Evolutionary conservation across 208 protist genomes (phyloP).

Genomic region (Acanthamoeba healyi): DNA sequence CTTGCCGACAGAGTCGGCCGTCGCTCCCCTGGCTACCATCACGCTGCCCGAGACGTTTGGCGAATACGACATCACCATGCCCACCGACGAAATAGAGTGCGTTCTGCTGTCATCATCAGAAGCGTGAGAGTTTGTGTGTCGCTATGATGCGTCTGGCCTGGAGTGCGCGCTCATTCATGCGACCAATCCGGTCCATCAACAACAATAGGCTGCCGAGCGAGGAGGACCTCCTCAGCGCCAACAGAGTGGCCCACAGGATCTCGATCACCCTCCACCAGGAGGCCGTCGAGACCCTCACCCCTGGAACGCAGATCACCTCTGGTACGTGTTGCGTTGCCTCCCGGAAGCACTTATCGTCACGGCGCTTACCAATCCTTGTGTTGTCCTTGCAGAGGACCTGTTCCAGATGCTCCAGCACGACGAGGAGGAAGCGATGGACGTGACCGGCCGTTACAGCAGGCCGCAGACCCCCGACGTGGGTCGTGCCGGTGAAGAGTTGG

Average conservation of each 20-base stretch:
- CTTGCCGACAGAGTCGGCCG: slow-evolving; percentile 49
- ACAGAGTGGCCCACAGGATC: slow-evolving; percentile 64
- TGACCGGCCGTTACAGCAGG: slow-evolving; percentile 13
- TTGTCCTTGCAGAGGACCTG: slow-evolving; percentile 17
- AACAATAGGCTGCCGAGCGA: slow-evolving; percentile 64
- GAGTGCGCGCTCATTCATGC: background rate
- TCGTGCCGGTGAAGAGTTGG: slow-evolving; percentile 42
- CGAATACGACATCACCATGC: slow-evolving; percentile 73
- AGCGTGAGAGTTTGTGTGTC: too few species aligned
- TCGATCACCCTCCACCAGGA: slow-evolving; percentile 75
- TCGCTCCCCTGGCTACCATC: slow-evolving; percentile 74
- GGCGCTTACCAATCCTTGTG: background rate
- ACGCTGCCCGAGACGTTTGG: slow-evolving; percentile 76
- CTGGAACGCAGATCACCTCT: slow-evolving; percentile 57
- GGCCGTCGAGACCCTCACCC: slow-evolving; percentile 50
- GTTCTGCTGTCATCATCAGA: background rate
- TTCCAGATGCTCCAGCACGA: slow-evolving; percentile 45
- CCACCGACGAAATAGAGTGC: slow-evolving; percentile 50
- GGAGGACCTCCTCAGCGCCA: slow-evolving; percentile 71
- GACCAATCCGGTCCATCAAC: too few species aligned
- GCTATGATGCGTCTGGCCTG: background rate
- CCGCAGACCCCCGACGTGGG: slow-evolving; percentile 56
- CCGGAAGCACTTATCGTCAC: too few species aligned
- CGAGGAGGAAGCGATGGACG: slow-evolving; percentile 51
- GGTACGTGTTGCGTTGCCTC: too few species aligned